Evolutionary conservation across 805 yeast species (phyloP), one percentile per base, ranked within the genome.

Genomic region (Kodamaea neixiangensis): DNA sequence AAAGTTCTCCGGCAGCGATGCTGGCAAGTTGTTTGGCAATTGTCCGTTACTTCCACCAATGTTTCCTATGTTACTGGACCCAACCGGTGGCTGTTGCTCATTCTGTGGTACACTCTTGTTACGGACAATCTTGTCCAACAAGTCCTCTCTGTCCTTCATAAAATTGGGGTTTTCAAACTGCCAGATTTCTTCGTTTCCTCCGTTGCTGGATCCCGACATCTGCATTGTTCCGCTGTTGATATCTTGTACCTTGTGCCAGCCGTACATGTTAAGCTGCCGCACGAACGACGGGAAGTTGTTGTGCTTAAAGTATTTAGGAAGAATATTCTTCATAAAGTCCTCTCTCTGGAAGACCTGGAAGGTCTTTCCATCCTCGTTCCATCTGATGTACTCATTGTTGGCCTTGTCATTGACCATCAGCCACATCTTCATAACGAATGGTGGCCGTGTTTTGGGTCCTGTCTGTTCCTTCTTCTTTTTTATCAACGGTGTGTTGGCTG

Each of bases 181-280:
- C 88, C 92, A 86, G 49, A 83, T 79, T 61, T 94, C 98, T 50
- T 92, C 97, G 39, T 71, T 70, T 14, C 20, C 38, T 22, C 44
- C 34, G n/a, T 50, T 51, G 51, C 72, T 76, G 2, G 38, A 34
- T 3, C 46, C 42, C 3, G 54, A 51, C 48, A 54, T 58, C 44
- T 59, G 77, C 52, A 84, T 69, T 3, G 92, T 79, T 2, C 96
- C 97, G 20, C 87, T 79, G 51, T 73, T 87, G 18, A 92, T 83
- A 68, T 94, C 98, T 69, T 94, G 99, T 3, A 94, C 94, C 69
- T 94, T 94, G 73, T 92, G 98, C 97, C 97, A 94, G 9, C 99
- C 99, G 66, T 94, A 94, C 99, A 94, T 93, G 70, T 93, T 93
- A 61, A 93, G 77, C 66, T 93, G 99, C 54, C 99, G 82, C 13